Conservation (phyloP, 2,329 filamentous ascomycete species). For the Monilinia polystroma region DNA sequence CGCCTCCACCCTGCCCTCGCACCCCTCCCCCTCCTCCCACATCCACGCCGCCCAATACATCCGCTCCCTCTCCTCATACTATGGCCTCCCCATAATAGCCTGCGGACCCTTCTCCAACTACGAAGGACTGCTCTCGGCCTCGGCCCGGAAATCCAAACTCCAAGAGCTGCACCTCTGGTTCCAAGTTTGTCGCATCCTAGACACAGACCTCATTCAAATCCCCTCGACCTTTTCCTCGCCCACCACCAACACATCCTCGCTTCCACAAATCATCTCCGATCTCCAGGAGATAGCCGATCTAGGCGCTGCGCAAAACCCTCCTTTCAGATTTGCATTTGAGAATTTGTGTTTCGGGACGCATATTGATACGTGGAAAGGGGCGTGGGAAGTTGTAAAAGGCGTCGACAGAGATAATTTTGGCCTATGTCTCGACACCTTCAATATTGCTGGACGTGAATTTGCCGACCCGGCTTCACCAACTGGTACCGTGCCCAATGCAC, state of each 20-base stretch:
- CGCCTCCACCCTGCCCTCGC: constrained; percentile 42
- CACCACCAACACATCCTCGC: constrained; percentile 47
- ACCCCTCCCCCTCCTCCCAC: constrained; percentile 44
- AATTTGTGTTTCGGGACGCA: constrained; percentile 70
- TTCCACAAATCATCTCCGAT: constrained; percentile 59
- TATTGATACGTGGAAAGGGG: constrained; percentile 68
- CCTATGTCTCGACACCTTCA: constrained; percentile 75
- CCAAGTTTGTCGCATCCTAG: constrained; percentile 60
- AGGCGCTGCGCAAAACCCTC: constrained; percentile 54
- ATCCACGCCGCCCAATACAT: constrained; percentile 59
- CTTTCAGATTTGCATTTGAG: constrained; percentile 71
- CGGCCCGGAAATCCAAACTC: constrained; percentile 56
- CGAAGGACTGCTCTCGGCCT: constrained; percentile 67
- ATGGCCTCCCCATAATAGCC: constrained; percentile 55
- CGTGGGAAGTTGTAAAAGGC: constrained; percentile 64
- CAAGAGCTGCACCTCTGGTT: constrained; percentile 70
- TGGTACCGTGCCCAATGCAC: constrained; percentile 33
- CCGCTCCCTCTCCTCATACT: constrained; percentile 54
- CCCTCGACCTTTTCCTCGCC: constrained; percentile 60
- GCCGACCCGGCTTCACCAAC: constrained; percentile 59
- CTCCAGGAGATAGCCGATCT: constrained; percentile 65
- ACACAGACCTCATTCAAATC: constrained; percentile 71
- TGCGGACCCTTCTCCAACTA: constrained; percentile 71
- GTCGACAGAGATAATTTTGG: constrained; percentile 73
- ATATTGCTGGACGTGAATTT: constrained; percentile 69